Evolutionary conservation across 345 rosid species (phyloP).

Genomic region (Abelmoschus esculentus): DNA sequence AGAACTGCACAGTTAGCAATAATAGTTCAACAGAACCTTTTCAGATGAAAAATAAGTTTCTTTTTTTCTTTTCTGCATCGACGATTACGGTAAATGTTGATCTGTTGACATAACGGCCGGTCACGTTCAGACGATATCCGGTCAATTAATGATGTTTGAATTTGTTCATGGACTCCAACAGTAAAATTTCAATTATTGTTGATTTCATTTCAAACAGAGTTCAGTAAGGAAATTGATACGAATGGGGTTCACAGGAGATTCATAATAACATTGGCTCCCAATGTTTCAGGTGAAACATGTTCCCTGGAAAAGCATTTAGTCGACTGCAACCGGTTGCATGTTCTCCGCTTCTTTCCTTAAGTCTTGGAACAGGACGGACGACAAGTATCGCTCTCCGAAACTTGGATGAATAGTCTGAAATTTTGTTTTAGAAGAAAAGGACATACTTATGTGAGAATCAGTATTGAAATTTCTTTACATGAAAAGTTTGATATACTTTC

Average conservation of each 20-base stretch:
- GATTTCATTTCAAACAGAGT: not conserved
- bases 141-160: too few relatives aligned
- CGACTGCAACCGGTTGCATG: conserved; percentile 90
- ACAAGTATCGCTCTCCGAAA: conserved; percentile 89
- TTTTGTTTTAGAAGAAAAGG: not conserved
- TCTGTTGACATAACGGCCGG: conserved; percentile 23
- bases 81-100: conserved; percentile 73
- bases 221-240: not conserved
- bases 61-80: conserved; percentile 64
- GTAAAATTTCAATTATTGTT: not conserved
- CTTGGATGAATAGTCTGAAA: conserved; percentile 79
- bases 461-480: not conserved
- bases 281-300: not conserved
- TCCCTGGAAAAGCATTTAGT: conserved; percentile 25
- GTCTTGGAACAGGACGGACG: conserved; percentile 76
- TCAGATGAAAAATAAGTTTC: conserved; percentile 50
- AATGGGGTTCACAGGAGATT: not conserved
- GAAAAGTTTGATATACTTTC: not conserved
- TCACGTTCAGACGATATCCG: too few relatives aligned
- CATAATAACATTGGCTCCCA: not conserved
- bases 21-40: conserved; percentile 33
- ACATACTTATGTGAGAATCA: not conserved
- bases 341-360: conserved; percentile 81
- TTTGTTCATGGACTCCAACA: too few relatives aligned
- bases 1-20: not conserved